These are phyloP conservation scores for Phaseolus coccineus DNA, from an alignment of 331 rosid species.

Conservation along the genomic window DNA sequence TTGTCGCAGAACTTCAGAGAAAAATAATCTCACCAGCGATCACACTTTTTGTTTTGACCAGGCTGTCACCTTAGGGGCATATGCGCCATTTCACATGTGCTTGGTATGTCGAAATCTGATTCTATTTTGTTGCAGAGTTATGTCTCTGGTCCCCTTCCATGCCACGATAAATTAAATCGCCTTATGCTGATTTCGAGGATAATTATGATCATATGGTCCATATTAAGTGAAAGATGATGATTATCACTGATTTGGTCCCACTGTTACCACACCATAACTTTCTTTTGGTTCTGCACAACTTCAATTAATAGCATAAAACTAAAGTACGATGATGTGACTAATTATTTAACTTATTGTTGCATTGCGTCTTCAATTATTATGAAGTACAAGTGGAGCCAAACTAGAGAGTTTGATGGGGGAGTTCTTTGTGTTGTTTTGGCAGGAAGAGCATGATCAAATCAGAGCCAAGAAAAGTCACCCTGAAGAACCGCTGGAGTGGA, in stretches of 20 bases:
- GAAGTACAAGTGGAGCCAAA: not conserved
- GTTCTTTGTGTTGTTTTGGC: constrained; percentile 34
- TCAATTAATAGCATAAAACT: not conserved
- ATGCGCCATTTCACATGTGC: constrained; percentile 15
- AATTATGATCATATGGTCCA: constrained; percentile 38
- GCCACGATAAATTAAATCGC: not conserved
- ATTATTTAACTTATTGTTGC: not conserved
- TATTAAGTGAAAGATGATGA: not conserved
- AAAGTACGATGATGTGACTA: not conserved
- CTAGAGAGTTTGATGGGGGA: not conserved
- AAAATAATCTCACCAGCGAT: not conserved
- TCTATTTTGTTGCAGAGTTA: constrained; percentile 3
- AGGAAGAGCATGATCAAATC: constrained; percentile 94
- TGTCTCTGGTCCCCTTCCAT: constrained; percentile 12
- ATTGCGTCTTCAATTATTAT: not conserved
- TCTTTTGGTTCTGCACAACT: constrained; percentile 4
- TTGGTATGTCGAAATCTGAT: not conserved
- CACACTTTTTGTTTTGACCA: constrained; percentile 19
- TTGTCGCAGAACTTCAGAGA: not conserved
- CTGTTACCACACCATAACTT: not conserved
- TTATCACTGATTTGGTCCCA: not conserved
- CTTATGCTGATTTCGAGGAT: constrained; percentile 48
- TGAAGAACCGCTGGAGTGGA: constrained; percentile 68
- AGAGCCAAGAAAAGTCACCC: constrained; percentile 61
- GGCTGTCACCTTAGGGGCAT: constrained; percentile 18